Evolutionary conservation across 139 green algal genomes (phyloP), one percentile per base, ranked within the genome.

Genomic region (Haematococcus lacustris): DNA sequence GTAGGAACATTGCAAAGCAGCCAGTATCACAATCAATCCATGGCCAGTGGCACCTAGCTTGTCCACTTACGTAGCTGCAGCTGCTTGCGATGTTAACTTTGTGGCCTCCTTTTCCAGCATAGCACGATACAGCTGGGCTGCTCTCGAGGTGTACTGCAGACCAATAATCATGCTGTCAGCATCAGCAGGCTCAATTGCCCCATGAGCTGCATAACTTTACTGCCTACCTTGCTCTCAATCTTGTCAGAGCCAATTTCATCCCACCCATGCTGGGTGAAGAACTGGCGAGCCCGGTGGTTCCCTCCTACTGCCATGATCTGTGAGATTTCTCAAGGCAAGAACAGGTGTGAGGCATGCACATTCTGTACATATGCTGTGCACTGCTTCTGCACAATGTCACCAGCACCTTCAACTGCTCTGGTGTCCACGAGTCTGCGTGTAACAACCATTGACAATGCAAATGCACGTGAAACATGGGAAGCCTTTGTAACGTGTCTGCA

Each of bases 251-350:
- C 89, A 7, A 85, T 32, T 68, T 91, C 87, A n/a, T 90, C 86
- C 92, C 93, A 98, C 1, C 95, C 95, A 81, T 99, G 95, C 83
- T 99, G 92, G 80, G 96, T 97, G 87, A 99, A 99, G 77, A 97
- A 99, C 38, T 86, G 84, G 25, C 92, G 80, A 0, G 89, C 95
- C 0, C 90, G 78, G 39, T 85, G 77, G 77, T 99, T 99, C 51
- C 95, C 95, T 4, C 91, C 91, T 33, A 91, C 84, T 1, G 85
- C 83, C 85, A 94, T 92, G 38, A 97, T 78, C 85, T 91, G 86
- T 72, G 68, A 0, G 23, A 13, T 13, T 65, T 13, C 26, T 13
- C 21, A 65, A 65, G 62, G 28, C 25, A 73, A 25, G 50, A 26
- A 66, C 26, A 71, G 39, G 1, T 66, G 23, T 13, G n/a, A n/a